These are phyloP conservation scores for Byssochlamys sp. DNA, from an alignment of 2,329 filamentous ascomycete genomes.

Conservation along the genomic window DNA sequence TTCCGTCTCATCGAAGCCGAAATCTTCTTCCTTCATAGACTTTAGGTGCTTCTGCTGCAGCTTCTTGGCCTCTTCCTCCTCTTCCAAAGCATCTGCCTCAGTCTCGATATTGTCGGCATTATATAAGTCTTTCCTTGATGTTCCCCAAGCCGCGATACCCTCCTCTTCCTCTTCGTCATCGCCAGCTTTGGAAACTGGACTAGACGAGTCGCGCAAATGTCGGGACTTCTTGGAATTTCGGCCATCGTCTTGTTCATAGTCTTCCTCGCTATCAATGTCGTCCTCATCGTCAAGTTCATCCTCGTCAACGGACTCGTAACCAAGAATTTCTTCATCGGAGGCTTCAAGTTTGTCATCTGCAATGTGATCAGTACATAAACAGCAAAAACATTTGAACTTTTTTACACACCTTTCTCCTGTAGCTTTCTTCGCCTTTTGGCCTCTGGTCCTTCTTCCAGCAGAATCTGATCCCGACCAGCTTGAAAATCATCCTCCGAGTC, in stretches of 20 bases:
- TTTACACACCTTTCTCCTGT: constrained; percentile 52
- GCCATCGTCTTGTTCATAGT: constrained; percentile 20
- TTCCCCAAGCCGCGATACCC: constrained; percentile 68
- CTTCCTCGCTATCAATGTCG: constrained; percentile 38
- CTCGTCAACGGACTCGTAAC: constrained; percentile 40
- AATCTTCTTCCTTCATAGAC: constrained; percentile 83
- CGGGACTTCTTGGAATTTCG: constrained; percentile 13
- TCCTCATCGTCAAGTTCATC: constrained; percentile 34
- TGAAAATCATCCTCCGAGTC: constrained; percentile 93
- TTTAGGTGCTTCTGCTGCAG: constrained; percentile 84
- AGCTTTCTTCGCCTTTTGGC: constrained; percentile 66
- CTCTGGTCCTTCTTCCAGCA: constrained; percentile 70
- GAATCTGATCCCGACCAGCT: constrained; percentile 71
- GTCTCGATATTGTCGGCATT: constrained; percentile 69
- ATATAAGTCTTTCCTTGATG: constrained; percentile 84
- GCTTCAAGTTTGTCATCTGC: constrained; percentile 48
- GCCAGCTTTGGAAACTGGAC: constrained; percentile 19
- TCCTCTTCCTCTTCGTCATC: constrained; percentile 47
- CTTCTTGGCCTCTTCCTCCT: constrained; percentile 80
- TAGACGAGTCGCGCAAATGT: constrained; percentile 13
- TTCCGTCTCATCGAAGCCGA: constrained; percentile 81
- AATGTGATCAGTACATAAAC: constrained; percentile 10
- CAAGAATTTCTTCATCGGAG: constrained; percentile 56
- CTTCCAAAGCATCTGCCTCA: constrained; percentile 69
- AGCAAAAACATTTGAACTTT: background rate